A percentile compares a stretch with the other conserved stretches of the same genome.
phyloP scores from a whole-genome alignment of 1,284 basidiomycete genomes.

The Wolfiporia cocos region DNA sequence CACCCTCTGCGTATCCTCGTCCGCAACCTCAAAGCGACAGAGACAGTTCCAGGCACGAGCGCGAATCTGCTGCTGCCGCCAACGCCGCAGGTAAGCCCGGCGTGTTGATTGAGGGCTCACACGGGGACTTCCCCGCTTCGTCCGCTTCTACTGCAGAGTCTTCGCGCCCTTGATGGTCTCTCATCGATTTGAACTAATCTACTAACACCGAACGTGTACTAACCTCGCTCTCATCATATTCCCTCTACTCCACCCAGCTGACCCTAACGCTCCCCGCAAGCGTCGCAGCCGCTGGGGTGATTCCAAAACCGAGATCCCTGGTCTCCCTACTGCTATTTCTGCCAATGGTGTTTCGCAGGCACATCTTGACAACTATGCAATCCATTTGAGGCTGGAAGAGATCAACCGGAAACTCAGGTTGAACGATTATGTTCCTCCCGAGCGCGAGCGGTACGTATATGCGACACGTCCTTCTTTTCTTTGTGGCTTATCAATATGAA shows the following conservation, averaged over 20 bases:
- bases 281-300: conserved; percentile 95
- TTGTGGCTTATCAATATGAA: conserved; percentile 14
- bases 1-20: conserved; percentile 77
- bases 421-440: conserved; percentile 95
- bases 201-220: conserved; percentile 52
- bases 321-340: conserved; percentile 88
- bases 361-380: conserved; percentile 94
- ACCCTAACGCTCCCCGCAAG: conserved; percentile 82
- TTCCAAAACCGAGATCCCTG: conserved; percentile 81
- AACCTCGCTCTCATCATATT: conserved; percentile 42
- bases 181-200: neutral
- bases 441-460: conserved; percentile 73
- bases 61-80: conserved; percentile 38
- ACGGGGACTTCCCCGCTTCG: conserved; percentile 10
- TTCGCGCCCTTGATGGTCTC: conserved; percentile 14
- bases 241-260: conserved; percentile 40
- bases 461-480: neutral
- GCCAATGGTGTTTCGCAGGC: conserved; percentile 87
- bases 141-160: conserved; percentile 16
- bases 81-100: conserved; percentile 26
- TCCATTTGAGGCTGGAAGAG: conserved; percentile 92
- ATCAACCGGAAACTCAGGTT: conserved; percentile 92
- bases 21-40: conserved; percentile 44
- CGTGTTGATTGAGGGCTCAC: conserved; percentile 13
- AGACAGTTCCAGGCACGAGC: conserved; percentile 45